Conservation (phyloP, 1,284 basidiomycete genomes). For the Sporisorium reilianum region DNA sequence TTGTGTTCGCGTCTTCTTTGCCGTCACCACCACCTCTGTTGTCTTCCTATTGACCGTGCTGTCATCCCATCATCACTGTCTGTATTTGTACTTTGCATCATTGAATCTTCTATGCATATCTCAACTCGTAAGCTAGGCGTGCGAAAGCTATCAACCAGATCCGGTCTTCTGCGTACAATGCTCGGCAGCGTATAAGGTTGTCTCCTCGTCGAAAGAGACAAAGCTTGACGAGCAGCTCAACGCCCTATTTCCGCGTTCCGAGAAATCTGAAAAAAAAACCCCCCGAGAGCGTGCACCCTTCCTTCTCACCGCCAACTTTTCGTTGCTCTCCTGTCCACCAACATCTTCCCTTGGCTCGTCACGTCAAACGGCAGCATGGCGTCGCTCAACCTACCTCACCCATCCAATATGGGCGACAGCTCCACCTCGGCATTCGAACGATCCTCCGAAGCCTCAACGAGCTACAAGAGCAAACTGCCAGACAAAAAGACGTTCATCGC, state of each 20-base stretch:
- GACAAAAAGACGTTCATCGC: slow-evolving; percentile 53
- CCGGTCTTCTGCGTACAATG: no score
- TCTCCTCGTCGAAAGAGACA: background rate
- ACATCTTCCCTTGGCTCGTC: background rate
- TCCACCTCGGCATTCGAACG: background rate
- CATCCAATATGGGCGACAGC: background rate
- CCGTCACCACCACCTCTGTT: no score
- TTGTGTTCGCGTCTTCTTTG: background rate
- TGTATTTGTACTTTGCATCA: background rate
- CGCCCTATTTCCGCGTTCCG: slow-evolving; percentile 27
- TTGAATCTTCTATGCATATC: no score
- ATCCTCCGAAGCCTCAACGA: slow-evolving; percentile 24
- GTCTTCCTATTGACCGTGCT: background rate
- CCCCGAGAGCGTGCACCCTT: background rate
- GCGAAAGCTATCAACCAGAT: no score
- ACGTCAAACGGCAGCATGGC: slow-evolving; percentile 15
- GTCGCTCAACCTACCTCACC: background rate
- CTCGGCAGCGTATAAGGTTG: no score
- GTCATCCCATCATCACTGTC: background rate
- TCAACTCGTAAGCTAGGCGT: no score
- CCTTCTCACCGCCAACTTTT: background rate
- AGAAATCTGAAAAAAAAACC: slow-evolving; percentile 9
- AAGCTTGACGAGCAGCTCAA: background rate
- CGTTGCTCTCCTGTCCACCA: background rate
- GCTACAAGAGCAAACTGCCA: slow-evolving; percentile 34